phyloP scores from a whole-genome alignment of 2,329 filamentous ascomycete genomes.

The Cyclaneusma minus region DNA sequence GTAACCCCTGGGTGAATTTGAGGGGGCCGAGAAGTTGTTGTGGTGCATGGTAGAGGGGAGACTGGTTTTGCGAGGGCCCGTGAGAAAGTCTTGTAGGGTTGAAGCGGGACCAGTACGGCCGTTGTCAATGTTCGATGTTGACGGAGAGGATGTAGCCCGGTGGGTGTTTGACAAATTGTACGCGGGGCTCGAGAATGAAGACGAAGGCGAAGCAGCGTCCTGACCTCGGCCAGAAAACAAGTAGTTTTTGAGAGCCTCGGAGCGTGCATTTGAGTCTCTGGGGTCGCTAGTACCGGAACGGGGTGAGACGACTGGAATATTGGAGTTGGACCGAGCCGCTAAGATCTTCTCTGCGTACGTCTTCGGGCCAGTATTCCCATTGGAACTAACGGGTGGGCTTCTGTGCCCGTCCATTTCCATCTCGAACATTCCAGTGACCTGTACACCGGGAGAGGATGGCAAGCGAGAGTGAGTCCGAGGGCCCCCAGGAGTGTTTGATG shows the following conservation, averaged over 20 bases:
- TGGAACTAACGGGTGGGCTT: constrained; percentile 31
- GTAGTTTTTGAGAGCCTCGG: constrained; percentile 40
- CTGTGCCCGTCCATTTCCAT: constrained; percentile 51
- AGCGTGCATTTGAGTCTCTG: constrained; percentile 19
- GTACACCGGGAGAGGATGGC: constrained; percentile 27
- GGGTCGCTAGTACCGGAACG: constrained; percentile 13
- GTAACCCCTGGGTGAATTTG: constrained; percentile 6
- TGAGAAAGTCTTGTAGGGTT: background rate
- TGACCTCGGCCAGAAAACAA: constrained; percentile 28
- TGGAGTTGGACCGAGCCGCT: constrained; percentile 26
- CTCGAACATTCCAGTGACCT: constrained; percentile 42
- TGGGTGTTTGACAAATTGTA: constrained; percentile 3
- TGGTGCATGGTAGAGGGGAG: constrained; percentile 7
- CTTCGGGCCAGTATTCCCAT: constrained; percentile 54
- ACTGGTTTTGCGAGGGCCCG: constrained; percentile 4
- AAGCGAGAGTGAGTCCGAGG: constrained; percentile 21
- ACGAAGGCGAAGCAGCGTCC: constrained; percentile 1
- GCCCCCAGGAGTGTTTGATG: constrained; percentile 15
- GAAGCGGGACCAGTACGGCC: background rate
- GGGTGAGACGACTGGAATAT: constrained; percentile 3
- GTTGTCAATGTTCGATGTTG: constrained; percentile 1
- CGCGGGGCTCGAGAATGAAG: constrained; percentile 2
- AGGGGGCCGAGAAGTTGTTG: constrained; percentile 3
- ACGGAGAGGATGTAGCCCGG: constrained; percentile 5
- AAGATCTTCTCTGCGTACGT: constrained; percentile 46